Evolutionary conservation across 164 flowering plant genomes (phyloP).

Genomic region (Vitis rotundifolia): DNA sequence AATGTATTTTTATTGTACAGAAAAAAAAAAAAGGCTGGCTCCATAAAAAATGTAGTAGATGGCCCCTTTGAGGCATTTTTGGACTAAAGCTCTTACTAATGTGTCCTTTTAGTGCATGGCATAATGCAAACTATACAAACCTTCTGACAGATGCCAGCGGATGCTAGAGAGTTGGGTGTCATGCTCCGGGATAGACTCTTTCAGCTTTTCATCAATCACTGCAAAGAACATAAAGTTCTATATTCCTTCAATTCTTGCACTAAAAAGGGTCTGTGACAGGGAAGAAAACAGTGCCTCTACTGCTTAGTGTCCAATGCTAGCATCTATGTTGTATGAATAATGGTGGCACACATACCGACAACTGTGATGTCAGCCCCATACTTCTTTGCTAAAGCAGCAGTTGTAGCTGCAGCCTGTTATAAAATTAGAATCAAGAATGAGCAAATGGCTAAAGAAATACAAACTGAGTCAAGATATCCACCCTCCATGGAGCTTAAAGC

Average conservation of each 20-base stretch:
- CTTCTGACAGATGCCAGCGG: constrained; percentile 97
- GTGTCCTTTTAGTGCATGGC: too few relatives aligned
- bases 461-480: background rate
- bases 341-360: constrained; percentile 55
- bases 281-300: constrained; percentile 15
- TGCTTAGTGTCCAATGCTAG: constrained; percentile 9
- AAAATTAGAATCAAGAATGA: constrained; percentile 1
- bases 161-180: constrained; percentile 85
- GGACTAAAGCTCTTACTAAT: too few relatives aligned
- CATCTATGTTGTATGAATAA: background rate
- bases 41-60: too few relatives aligned
- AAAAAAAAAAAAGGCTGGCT: too few relatives aligned
- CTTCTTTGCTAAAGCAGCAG: constrained; percentile 89
- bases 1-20: too few relatives aligned
- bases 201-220: constrained; percentile 85
- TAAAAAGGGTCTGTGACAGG: constrained; percentile 21
- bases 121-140: constrained; percentile 29
- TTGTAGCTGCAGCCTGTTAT: constrained; percentile 77
- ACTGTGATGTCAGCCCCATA: constrained; percentile 97
- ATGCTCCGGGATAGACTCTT: constrained; percentile 74
- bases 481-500: background rate
- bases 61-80: too few relatives aligned
- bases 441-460: background rate
- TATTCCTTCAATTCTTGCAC: constrained; percentile 24
- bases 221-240: constrained; percentile 48